Conservation (phyloP, 805 yeast species). For the Candida germanica region DNA sequence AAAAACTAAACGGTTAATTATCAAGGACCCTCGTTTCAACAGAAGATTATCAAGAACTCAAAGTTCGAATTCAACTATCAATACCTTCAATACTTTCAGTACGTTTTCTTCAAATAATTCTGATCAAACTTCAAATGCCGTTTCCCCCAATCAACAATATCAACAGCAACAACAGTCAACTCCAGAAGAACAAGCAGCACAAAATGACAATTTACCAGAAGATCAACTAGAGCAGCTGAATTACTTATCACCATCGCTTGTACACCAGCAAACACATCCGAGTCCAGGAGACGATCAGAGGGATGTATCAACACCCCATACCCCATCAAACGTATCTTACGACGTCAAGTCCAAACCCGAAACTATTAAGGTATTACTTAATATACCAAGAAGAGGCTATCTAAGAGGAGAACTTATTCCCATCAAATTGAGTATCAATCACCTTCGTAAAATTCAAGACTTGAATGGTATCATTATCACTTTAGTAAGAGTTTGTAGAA, state of each 20-base stretch:
- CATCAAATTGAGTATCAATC: conserved; percentile 61
- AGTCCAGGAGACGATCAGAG: conserved; percentile 1
- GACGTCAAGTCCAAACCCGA: conserved; percentile 18
- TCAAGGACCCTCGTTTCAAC: conserved; percentile 47
- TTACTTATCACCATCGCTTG: background rate
- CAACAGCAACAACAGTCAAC: conserved; percentile 2
- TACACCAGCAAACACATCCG: background rate
- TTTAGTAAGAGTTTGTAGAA: conserved; percentile 71
- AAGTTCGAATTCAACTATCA: conserved; percentile 31
- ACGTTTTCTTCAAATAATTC: conserved; percentile 33
- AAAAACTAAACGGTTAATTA: conserved; percentile 59
- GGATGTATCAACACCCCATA: conserved; percentile 1
- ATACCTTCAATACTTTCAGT: conserved; percentile 25
- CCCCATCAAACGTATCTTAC: conserved; percentile 9
- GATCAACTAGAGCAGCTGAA: background rate
- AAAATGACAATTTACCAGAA: background rate
- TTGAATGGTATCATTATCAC: conserved; percentile 76
- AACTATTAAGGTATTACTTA: conserved; percentile 35
- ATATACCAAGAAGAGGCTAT: conserved; percentile 60
- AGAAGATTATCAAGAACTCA: conserved; percentile 32
- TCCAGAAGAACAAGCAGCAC: conserved; percentile 2
- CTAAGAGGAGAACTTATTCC: conserved; percentile 79
- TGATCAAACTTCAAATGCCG: conserved; percentile 16
- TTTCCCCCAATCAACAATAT: conserved; percentile 1
- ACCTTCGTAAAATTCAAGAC: conserved; percentile 67